phyloP scores from a whole-genome alignment of 208 protist genomes.

The Leishmania martiniquensis region DNA sequence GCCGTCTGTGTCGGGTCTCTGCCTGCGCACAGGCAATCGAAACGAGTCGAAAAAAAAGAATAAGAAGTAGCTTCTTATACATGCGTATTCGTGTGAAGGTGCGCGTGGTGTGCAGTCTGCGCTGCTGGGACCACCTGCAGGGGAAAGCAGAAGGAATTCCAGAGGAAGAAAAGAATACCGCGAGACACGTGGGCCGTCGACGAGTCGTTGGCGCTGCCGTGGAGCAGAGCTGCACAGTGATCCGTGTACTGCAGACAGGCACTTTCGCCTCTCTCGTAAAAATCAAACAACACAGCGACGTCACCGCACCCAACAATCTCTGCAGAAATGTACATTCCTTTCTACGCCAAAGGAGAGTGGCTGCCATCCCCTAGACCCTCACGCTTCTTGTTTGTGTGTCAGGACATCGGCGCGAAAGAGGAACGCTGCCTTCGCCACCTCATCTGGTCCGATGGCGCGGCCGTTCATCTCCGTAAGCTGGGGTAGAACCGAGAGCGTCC shows the following conservation, averaged over 20 bases:
- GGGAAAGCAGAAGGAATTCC: background rate
- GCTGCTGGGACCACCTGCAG: background rate
- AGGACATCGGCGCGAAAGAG: slow-evolving; percentile 25
- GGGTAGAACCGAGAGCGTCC: slow-evolving; percentile 46
- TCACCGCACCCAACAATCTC: background rate
- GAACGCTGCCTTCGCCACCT: slow-evolving; percentile 49
- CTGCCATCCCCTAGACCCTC: background rate
- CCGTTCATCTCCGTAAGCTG: slow-evolving; percentile 49
- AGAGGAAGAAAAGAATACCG: background rate
- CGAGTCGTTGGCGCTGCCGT: background rate
- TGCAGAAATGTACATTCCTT: background rate
- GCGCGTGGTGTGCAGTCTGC: background rate
- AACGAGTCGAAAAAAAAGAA: too few relatives aligned
- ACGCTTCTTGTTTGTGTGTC: background rate
- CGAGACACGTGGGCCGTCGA: background rate
- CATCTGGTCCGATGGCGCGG: slow-evolving; percentile 21
- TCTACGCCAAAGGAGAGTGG: background rate
- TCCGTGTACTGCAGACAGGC: background rate
- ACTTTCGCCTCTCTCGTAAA: background rate
- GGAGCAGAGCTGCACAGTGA: background rate
- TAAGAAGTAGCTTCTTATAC: background rate
- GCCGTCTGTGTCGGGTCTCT: background rate
- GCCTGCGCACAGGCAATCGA: background rate
- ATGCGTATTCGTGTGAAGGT: background rate
- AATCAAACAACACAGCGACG: too few relatives aligned